Evolutionary conservation across 2,329 filamentous ascomycete species (phyloP).

Genomic region (Stachybotrys chartarum): DNA sequence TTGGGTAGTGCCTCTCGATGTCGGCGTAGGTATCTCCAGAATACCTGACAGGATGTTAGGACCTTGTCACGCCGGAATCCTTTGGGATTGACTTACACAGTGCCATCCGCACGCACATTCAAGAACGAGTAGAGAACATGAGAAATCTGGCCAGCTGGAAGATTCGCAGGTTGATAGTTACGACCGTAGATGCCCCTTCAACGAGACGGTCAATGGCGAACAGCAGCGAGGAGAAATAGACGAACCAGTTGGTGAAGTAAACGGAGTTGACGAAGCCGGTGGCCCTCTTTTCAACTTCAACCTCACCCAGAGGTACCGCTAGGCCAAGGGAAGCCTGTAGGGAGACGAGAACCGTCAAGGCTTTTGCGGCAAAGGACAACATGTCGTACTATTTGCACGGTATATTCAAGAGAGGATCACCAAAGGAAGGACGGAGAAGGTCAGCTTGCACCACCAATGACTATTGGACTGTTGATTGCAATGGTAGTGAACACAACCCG

Average conservation of each 20-base stretch:
- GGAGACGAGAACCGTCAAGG: slow-evolving; percentile 16
- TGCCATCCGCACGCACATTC: slow-evolving; percentile 63
- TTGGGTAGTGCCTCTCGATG: slow-evolving; percentile 62
- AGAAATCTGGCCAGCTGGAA: slow-evolving; percentile 63
- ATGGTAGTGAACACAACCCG: neutral
- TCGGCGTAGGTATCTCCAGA: slow-evolving; percentile 66
- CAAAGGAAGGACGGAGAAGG: neutral
- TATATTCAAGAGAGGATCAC: neutral
- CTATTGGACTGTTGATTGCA: neutral
- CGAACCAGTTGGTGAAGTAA: slow-evolving; percentile 43
- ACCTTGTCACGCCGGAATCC: too few species aligned
- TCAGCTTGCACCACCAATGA: slow-evolving; percentile 6
- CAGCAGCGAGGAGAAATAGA: neutral
- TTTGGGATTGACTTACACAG: slow-evolving; percentile 46
- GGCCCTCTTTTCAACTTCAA: slow-evolving; percentile 10
- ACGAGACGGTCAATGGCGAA: too few species aligned
- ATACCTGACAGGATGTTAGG: slow-evolving; percentile 29
- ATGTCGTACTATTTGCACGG: slow-evolving; percentile 9
- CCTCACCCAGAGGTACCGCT: slow-evolving; percentile 10
- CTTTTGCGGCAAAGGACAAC: slow-evolving; percentile 15
- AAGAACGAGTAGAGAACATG: slow-evolving; percentile 79
- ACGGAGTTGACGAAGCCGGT: slow-evolving; percentile 28
- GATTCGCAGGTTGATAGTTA: slow-evolving; percentile 63
- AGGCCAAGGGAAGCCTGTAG: slow-evolving; percentile 14
- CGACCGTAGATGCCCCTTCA: slow-evolving; percentile 66